Conservation (phyloP, 2,329 filamentous ascomycete species). For the Cercospora nicotianae region DNA sequence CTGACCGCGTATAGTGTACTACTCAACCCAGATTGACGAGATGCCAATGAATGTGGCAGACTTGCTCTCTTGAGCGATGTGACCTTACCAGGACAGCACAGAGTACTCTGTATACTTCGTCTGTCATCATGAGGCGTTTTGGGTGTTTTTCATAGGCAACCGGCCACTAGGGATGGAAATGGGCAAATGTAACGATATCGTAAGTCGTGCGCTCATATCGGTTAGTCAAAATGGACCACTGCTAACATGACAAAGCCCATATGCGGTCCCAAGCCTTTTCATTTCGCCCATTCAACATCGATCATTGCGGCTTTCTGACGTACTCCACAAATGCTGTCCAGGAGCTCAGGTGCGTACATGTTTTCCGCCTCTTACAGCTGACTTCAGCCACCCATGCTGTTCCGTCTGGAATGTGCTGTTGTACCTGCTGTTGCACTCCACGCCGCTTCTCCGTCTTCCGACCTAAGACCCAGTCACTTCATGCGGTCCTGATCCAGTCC, state of each 20-base stretch:
- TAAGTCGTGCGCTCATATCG: conserved; percentile 22
- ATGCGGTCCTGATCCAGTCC: conserved; percentile 8
- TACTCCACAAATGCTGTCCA: conserved; percentile 7
- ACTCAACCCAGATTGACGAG: conserved; percentile 95
- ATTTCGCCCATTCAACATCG: neutral
- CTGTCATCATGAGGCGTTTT: conserved; percentile 7
- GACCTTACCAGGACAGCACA: neutral
- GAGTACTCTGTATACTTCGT: neutral
- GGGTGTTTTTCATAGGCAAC: conserved; percentile 25
- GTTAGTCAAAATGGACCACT: neutral
- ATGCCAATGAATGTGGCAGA: conserved; percentile 84
- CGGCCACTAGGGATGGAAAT: conserved; percentile 39
- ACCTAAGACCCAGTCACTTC: neutral
- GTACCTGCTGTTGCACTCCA: neutral
- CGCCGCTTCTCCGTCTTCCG: neutral
- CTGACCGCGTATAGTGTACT: conserved; percentile 64
- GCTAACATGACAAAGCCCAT: conserved; percentile 14
- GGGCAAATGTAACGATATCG: conserved; percentile 34
- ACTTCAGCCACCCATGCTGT: conserved; percentile 8
- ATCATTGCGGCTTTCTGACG: neutral
- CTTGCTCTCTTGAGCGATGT: conserved; percentile 35
- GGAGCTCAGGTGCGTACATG: conserved; percentile 15
- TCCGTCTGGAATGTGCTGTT: conserved; percentile 7
- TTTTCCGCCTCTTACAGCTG: conserved; percentile 3
- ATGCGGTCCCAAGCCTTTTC: conserved; percentile 9